Evolutionary conservation across 1,139 yeast genomes (phyloP), one percentile per base, ranked within the genome.

Genomic region (Geotrichum macrosporum): DNA sequence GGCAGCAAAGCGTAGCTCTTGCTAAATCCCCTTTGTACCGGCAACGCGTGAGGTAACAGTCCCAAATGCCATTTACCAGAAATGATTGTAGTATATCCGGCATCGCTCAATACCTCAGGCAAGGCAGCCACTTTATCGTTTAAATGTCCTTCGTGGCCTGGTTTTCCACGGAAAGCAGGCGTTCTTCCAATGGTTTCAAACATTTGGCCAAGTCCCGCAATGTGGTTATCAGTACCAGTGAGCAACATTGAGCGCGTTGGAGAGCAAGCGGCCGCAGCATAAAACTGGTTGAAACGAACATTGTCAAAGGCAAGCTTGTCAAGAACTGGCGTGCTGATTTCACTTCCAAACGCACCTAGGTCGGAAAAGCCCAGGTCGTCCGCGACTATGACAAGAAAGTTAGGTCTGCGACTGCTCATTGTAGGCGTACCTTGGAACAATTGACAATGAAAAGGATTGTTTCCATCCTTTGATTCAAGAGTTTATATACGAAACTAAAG

Each of bases 11-110:
- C 68, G 57, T 74, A 77, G 1, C 76, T 65, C 49, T 70, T 68
- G 42, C 76, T 75, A 57, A 77, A 77, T 0, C 82, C 82, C 50
- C 80, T 62, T 21, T 68, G 66, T 4, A 63, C 56, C 2, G 81
- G 81, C 73, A 78, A 73, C 47, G 73, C 68, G 15, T 74, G 76
- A n/a, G 66, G 62, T 2, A 65, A 56, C 21, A 76, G 59, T 1
- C 81, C 82, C 49, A 77, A 60, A 59, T 77, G 82, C 81, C 81
- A 77, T 57, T 77, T 77, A 4, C 82, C 82, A 3, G 79, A 67
- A 37, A 74, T 63, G 41, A 73, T 68, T 4, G 77, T 77, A 55
- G 73, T 73, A 50, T 72, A 73, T 3, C 78, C 80, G 10, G 62
- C 59, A 40, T 75, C 78, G n/a, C 70, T 58, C 43, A 77, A 57